Conservation (phyloP, 108 stramenopile species). For the Pseudonitzschia multiseries region DNA sequence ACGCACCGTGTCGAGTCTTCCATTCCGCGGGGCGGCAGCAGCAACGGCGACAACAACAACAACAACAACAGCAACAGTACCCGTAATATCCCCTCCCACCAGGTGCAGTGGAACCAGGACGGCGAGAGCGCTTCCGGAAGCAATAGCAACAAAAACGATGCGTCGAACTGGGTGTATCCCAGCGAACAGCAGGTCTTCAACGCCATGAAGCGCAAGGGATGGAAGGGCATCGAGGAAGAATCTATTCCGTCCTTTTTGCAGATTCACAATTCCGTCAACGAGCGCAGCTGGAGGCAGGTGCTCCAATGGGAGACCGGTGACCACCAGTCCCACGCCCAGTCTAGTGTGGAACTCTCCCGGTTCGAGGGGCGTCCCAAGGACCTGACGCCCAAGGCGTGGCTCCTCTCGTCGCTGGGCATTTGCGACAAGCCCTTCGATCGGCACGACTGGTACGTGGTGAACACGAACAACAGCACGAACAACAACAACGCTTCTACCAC, state of each 20-base stretch:
- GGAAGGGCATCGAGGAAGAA: constrained; percentile 74
- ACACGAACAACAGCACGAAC: constrained; percentile 23
- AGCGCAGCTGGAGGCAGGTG: constrained; percentile 85
- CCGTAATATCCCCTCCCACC: constrained; percentile 10
- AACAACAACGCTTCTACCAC: neutral
- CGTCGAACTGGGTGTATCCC: constrained; percentile 89
- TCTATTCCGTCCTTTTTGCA: constrained; percentile 80
- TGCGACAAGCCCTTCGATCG: constrained; percentile 92
- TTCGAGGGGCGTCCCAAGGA: constrained; percentile 93
- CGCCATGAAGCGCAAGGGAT: constrained; percentile 94
- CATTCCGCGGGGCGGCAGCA: constrained; percentile 64
- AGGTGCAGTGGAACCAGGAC: neutral
- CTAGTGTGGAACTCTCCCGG: constrained; percentile 62
- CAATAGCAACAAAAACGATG: neutral
- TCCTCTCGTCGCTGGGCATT: constrained; percentile 69
- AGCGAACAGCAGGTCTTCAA: constrained; percentile 97
- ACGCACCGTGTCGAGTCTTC: constrained; percentile 68
- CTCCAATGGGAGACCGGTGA: constrained; percentile 66
- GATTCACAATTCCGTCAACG: constrained; percentile 97
- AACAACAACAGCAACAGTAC: neutral
- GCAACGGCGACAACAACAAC: neutral
- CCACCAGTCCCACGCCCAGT: constrained; percentile 26
- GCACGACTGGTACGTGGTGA: constrained; percentile 96
- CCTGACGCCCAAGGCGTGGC: constrained; percentile 87
- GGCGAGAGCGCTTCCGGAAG: neutral